Evolutionary conservation across 371 early-diverging fungal species (phyloP).

Genomic region (Entomophthora muscae): DNA sequence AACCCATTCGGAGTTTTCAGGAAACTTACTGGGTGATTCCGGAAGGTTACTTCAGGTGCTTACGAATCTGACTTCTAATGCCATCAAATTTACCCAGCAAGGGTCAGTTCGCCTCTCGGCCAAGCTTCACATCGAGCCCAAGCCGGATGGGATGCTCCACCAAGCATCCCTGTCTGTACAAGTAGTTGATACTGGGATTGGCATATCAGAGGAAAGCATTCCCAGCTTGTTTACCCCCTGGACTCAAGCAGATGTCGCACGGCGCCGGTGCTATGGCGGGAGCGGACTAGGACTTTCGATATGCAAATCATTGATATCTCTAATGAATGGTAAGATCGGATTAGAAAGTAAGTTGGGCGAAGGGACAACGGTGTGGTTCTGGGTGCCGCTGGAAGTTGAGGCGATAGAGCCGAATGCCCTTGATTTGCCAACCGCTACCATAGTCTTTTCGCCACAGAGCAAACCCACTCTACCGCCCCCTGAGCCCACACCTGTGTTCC

Average conservation of each 20-base stretch:
- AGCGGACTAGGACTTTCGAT: constrained; percentile 38
- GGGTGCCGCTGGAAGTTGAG: constrained; percentile 8
- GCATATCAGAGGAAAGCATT: constrained; percentile 31
- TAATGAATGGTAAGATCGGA: constrained; percentile 33
- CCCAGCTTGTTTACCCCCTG: constrained; percentile 34
- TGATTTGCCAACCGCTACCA: background rate
- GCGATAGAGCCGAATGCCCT: background rate
- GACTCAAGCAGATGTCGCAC: constrained; percentile 38
- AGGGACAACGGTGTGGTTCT: constrained; percentile 23
- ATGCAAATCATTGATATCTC: constrained; percentile 25
- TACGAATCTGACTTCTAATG: constrained; percentile 36
- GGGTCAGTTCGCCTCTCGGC: constrained; percentile 13
- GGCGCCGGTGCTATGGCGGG: constrained; percentile 26
- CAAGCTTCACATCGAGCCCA: background rate
- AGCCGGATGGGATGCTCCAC: background rate
- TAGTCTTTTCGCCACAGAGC: background rate
- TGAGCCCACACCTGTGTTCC: background rate
- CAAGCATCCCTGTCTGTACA: background rate
- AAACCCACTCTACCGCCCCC: background rate
- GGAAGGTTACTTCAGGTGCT: constrained; percentile 28
- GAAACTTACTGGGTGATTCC: constrained; percentile 20
- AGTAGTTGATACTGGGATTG: constrained; percentile 35
- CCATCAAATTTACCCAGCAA: constrained; percentile 42
- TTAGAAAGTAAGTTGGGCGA: constrained; percentile 15
- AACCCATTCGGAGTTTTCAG: constrained; percentile 10